phyloP scores from a whole-genome alignment of 768 basidiomycete species.

The Agrocybe pediades region DNA sequence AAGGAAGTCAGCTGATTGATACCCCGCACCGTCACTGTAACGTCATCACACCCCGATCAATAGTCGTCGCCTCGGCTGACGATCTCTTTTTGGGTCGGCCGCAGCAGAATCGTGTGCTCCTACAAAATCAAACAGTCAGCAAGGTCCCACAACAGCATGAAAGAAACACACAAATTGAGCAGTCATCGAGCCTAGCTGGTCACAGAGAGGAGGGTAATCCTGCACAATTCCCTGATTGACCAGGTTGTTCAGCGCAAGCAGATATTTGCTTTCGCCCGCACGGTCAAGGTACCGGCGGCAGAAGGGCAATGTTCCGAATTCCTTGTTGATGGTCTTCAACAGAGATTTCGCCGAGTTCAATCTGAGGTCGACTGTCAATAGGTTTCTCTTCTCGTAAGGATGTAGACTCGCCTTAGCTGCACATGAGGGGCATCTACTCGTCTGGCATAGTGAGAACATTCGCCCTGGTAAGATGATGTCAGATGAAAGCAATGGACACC shows the following conservation, averaged over 20 bases:
- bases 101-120: conserved; percentile 86
- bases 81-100: conserved; percentile 84
- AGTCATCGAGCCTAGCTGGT: conserved; percentile 85
- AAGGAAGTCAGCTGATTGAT: conserved; percentile 25
- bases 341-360: conserved; percentile 84
- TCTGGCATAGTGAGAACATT: conserved; percentile 91
- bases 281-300: conserved; percentile 96
- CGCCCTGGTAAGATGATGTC: conserved; percentile 55
- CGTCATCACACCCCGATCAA: conserved; percentile 33
- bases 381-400: neutral
- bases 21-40: conserved; percentile 20
- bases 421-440: conserved; percentile 69
- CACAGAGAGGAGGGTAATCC: conserved; percentile 91
- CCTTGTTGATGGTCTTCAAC: conserved; percentile 83
- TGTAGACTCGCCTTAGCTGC: conserved; percentile 64
- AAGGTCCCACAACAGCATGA: neutral
- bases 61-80: conserved; percentile 87
- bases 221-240: conserved; percentile 88
- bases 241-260: conserved; percentile 90
- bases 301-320: conserved; percentile 95
- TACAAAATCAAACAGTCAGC: conserved; percentile 25
- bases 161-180: conserved; percentile 77
- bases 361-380: conserved; percentile 36
- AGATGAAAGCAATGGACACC: neutral
- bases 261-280: conserved; percentile 88